These are phyloP conservation scores for Phyllosticta citribraziliensis DNA, from an alignment of 2,329 filamentous ascomycete genomes.

Conservation along the genomic window DNA sequence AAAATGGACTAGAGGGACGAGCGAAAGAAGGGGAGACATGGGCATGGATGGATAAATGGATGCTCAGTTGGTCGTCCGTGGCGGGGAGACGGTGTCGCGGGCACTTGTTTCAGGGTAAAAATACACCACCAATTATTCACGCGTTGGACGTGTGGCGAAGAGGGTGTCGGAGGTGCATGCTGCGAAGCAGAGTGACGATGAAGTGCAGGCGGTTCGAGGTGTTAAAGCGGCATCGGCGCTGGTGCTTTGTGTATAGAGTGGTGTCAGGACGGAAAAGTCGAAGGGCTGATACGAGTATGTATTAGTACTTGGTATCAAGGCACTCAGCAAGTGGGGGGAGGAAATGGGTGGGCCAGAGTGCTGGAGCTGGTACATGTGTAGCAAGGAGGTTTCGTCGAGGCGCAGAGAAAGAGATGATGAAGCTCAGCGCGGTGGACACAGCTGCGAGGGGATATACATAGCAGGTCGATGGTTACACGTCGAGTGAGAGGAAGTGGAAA, in stretches of 20 bases:
- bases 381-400: too few relatives aligned
- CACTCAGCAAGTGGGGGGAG: too few relatives aligned
- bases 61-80: not conserved
- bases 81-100: not conserved
- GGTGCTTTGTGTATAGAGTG: too few relatives aligned
- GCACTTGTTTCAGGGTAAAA: not conserved
- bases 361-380: too few relatives aligned
- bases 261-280: too few relatives aligned
- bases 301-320: too few relatives aligned
- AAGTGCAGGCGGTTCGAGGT: not conserved
- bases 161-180: not conserved
- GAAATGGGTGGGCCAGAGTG: too few relatives aligned
- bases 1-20: not conserved
- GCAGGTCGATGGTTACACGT: not conserved
- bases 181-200: not conserved
- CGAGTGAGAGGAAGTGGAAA: not conserved
- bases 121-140: not conserved
- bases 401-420: not conserved
- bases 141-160: not conserved
- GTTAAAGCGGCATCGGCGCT: not conserved
- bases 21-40: not conserved
- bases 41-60: not conserved
- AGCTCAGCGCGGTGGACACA: too few relatives aligned
- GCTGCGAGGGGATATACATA: not conserved
- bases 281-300: too few relatives aligned